Evolutionary conservation across 768 basidiomycete species (phyloP).

Genomic region (Podaxis sp.): DNA sequence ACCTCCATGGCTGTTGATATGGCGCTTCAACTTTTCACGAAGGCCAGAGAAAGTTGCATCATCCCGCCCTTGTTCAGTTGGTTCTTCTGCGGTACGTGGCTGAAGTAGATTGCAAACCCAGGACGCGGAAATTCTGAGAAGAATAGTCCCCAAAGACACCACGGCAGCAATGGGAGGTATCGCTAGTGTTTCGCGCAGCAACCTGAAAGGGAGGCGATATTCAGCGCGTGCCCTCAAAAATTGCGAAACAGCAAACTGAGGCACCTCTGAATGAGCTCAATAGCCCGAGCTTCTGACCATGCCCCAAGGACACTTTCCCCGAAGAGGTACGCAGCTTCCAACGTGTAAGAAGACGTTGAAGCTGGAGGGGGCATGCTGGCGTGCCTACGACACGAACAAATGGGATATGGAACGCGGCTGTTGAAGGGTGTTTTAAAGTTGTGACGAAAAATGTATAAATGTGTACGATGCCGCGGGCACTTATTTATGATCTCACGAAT

Average conservation of each 20-base stretch:
- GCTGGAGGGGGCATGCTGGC: not conserved
- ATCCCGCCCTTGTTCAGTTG: not conserved
- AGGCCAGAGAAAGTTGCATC: conserved; percentile 20
- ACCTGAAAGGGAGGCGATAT: not conserved
- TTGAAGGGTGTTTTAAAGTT: not conserved
- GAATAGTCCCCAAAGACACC: conserved; percentile 28
- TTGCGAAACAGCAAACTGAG: not conserved
- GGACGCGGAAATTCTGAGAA: conserved; percentile 23
- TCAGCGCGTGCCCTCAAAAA: not conserved
- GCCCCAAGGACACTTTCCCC: not conserved
- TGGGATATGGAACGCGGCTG: not conserved
- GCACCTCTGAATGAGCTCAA: not conserved
- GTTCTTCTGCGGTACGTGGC: not conserved
- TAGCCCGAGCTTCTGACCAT: not conserved
- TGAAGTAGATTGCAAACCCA: conserved; percentile 1
- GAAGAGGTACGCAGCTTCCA: not conserved
- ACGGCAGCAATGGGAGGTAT: conserved; percentile 32
- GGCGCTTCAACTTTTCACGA: conserved; percentile 29
- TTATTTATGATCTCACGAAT: conserved; percentile 1
- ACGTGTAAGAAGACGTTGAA: not conserved
- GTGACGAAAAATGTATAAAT: not conserved
- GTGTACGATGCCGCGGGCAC: not conserved
- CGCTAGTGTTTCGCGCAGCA: conserved; percentile 23
- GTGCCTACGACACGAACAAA: not conserved
- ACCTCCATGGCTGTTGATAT: conserved; percentile 42